Percentiles rank a stretch among this genome's conserved stretches.
phyloP scores from a whole-genome alignment of 2,329 filamentous ascomycete species.

The Sarocladium oryzae region DNA sequence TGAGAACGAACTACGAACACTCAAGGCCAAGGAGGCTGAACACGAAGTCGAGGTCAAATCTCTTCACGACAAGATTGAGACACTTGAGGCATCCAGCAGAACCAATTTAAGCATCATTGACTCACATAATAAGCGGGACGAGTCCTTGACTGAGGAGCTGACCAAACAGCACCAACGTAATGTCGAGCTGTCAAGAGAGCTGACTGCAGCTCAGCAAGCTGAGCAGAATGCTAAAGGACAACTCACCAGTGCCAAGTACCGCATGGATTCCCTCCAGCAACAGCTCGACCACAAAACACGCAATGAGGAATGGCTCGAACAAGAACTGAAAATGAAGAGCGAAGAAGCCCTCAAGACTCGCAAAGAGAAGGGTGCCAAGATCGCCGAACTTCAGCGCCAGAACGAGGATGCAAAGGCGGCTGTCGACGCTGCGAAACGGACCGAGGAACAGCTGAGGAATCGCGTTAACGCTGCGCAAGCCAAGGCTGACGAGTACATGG shows the following conservation, averaged over 20 bases:
- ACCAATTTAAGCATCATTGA: conserved; percentile 86
- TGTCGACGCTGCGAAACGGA: conserved; percentile 70
- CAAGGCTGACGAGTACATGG: conserved; percentile 78
- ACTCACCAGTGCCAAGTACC: conserved; percentile 76
- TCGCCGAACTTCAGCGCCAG: conserved; percentile 79
- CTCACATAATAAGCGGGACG: conserved; percentile 80
- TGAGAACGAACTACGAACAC: conserved; percentile 72
- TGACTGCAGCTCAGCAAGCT: conserved; percentile 74
- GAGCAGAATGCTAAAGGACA: conserved; percentile 76
- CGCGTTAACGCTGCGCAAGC: conserved; percentile 77
- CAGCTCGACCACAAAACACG: conserved; percentile 83
- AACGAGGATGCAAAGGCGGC: conserved; percentile 78
- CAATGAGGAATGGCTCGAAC: conserved; percentile 90
- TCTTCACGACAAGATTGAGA: conserved; percentile 74
- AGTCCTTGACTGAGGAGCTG: conserved; percentile 78
- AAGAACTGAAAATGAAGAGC: conserved; percentile 83
- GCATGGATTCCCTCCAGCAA: conserved; percentile 83
- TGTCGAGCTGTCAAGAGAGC: conserved; percentile 74
- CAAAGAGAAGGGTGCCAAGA: conserved; percentile 88
- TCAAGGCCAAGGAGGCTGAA: conserved; percentile 69
- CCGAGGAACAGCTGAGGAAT: conserved; percentile 72
- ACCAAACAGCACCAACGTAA: conserved; percentile 85
- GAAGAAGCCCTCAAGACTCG: conserved; percentile 83
- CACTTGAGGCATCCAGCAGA: conserved; percentile 85
- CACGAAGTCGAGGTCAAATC: conserved; percentile 70